Conservation (phyloP, 345 rosid genomes). For the Pugionium dolabratum region DNA sequence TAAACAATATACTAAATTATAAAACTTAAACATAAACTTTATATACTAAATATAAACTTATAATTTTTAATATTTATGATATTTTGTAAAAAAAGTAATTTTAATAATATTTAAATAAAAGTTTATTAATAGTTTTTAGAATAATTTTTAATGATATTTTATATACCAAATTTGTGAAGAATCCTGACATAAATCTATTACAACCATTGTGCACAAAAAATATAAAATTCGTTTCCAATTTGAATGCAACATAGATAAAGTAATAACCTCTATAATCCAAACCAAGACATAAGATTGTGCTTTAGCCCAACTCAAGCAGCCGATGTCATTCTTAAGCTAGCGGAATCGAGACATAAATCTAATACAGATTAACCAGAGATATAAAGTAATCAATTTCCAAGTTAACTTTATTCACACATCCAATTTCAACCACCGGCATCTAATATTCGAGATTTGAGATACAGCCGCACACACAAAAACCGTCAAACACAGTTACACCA, state of each 20-base stretch:
- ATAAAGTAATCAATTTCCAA: background rate
- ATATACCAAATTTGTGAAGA: background rate
- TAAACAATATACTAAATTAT: no score
- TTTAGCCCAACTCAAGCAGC: background rate
- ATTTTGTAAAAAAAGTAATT: no score
- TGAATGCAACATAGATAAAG: background rate
- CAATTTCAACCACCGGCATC: background rate
- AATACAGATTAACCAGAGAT: background rate
- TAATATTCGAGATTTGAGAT: no score
- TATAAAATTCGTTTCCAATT: background rate
- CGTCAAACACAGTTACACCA: no score
- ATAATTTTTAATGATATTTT: no score
- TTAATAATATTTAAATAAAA: no score
- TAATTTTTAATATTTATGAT: no score
- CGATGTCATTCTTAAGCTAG: background rate
- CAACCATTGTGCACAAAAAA: background rate
- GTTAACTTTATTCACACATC: background rate
- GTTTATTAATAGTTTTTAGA: no score
- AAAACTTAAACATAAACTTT: no score
- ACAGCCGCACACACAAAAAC: no score
- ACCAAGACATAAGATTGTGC: background rate
- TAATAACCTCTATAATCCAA: background rate
- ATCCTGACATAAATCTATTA: background rate
- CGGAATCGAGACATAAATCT: background rate
- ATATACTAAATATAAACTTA: no score